Conservation (phyloP, 345 rosid genomes). For the Salix udensis region DNA sequence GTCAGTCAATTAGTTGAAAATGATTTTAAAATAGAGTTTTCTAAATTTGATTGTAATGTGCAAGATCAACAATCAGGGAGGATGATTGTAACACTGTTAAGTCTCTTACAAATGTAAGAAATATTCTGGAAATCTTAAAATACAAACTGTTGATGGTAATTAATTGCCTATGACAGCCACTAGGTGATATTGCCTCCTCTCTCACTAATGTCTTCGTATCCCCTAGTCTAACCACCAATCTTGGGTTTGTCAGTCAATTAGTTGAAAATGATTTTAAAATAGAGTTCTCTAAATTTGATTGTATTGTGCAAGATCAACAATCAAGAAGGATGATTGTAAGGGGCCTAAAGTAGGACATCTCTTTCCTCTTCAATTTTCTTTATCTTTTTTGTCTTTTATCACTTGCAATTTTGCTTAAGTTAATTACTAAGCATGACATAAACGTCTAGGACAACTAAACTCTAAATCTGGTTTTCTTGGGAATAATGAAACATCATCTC, state of each 20-base stretch:
- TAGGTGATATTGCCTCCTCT: background rate
- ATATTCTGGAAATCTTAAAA: background rate
- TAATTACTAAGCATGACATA: background rate
- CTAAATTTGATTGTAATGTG: background rate
- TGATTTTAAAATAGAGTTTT: background rate
- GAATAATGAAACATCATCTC: background rate
- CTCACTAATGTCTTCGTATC: background rate
- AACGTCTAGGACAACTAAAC: background rate
- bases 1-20: background rate
- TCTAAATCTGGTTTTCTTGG: background rate
- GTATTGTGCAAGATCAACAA: conserved; percentile 2
- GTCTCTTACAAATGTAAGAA: background rate
- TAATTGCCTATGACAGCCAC: background rate
- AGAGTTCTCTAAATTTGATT: background rate
- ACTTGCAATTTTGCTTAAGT: background rate
- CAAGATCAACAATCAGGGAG: conserved; percentile 4
- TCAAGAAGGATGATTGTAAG: background rate
- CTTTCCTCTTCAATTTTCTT: background rate
- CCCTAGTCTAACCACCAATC: background rate
- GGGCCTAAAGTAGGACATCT: background rate
- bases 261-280: background rate
- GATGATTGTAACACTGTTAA: background rate
- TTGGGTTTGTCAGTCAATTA: background rate
- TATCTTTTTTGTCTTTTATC: background rate
- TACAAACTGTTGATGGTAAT: background rate